Conservation (phyloP, 2,329 filamentous ascomycete genomes). For the Microdochium bolleyi region DNA sequence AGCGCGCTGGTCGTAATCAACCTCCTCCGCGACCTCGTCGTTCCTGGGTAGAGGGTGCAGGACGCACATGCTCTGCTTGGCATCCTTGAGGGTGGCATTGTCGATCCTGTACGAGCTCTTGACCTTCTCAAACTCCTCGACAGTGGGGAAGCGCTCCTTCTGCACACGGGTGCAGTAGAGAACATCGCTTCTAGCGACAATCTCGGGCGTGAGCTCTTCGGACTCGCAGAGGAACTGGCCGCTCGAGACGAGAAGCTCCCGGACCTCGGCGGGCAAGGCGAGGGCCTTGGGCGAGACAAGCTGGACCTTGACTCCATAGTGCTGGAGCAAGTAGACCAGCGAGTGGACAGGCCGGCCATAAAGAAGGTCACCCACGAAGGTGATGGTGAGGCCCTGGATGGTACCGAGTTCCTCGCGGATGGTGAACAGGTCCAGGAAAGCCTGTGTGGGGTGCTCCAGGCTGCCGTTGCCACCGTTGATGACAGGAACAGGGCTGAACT, state of each 20-base stretch:
- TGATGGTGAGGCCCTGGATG: constrained; percentile 91
- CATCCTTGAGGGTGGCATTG: constrained; percentile 81
- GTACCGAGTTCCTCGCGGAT: constrained; percentile 96
- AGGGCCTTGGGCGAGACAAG: constrained; percentile 79
- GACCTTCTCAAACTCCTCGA: constrained; percentile 74
- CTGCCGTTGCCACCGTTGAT: constrained; percentile 97
- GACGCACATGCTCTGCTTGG: constrained; percentile 88
- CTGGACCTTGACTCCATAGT: constrained; percentile 93
- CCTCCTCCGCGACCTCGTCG: constrained; percentile 87
- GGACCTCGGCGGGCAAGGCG: constrained; percentile 66
- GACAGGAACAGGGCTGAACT: constrained; percentile 82
- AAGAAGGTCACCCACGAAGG: constrained; percentile 86
- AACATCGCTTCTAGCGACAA: constrained; percentile 80
- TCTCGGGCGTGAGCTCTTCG: constrained; percentile 74
- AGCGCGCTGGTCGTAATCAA: constrained; percentile 93
- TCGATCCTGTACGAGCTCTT: constrained; percentile 87
- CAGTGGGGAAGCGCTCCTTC: constrained; percentile 85
- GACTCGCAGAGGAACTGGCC: constrained; percentile 73
- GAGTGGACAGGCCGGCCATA: constrained; percentile 96
- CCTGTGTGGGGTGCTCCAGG: constrained; percentile 94
- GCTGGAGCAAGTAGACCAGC: constrained; percentile 83
- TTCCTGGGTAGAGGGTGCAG: constrained; percentile 95
- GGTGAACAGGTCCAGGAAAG: constrained; percentile 95
- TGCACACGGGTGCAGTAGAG: constrained; percentile 96
- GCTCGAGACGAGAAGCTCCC: constrained; percentile 60